Conservation (phyloP, 116 monocot species). For the Dioscorea cayenensis region DNA sequence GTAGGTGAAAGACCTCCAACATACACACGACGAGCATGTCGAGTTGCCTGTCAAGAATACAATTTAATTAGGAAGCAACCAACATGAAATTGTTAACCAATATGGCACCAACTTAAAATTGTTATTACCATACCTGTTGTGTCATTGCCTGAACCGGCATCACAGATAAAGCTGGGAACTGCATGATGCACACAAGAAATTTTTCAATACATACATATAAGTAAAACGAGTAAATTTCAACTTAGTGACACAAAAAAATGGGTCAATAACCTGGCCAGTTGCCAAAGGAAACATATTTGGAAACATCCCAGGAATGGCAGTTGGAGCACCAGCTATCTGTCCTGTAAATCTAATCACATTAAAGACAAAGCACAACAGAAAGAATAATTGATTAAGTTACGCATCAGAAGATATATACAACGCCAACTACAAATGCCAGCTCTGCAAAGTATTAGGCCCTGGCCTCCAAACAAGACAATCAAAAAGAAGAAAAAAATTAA, state of each 20-base stretch:
- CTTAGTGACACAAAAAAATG: background rate
- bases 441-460: background rate
- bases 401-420: slow-evolving; percentile 7
- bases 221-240: background rate
- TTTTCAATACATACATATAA: background rate
- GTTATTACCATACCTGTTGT: slow-evolving; percentile 49
- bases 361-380: slow-evolving; percentile 10
- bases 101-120: background rate
- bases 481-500: slow-evolving; percentile 7
- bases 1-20: slow-evolving; percentile 75
- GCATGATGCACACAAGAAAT: background rate
- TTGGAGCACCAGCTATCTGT: slow-evolving; percentile 35
- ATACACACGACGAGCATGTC: slow-evolving; percentile 86
- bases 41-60: slow-evolving; percentile 41
- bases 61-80: background rate
- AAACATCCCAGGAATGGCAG: slow-evolving; percentile 48
- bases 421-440: slow-evolving; percentile 4
- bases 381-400: slow-evolving; percentile 5
- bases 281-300: slow-evolving; percentile 42
- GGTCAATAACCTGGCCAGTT: slow-evolving; percentile 36
- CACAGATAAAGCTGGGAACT: slow-evolving; percentile 37
- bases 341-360: slow-evolving; percentile 36
- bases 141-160: slow-evolving; percentile 78
- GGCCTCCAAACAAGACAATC: background rate
- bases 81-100: background rate